A percentile compares a stretch with the other conserved stretches of the same genome.
phyloP scores from a whole-genome alignment of 2,329 filamentous ascomycete genomes.

The Amauroascus niger region DNA sequence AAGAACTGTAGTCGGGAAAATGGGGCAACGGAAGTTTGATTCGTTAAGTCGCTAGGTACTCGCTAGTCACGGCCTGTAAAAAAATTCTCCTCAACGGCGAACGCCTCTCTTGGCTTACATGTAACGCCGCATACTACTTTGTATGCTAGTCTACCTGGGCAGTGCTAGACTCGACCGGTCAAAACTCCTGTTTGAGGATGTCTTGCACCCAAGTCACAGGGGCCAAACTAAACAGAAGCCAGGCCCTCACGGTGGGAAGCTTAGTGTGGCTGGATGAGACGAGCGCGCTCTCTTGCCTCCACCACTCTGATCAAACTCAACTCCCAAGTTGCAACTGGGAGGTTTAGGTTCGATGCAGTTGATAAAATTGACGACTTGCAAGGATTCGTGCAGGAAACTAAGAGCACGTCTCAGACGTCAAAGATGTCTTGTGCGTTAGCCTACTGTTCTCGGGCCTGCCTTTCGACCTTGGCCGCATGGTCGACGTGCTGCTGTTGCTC shows the following conservation, averaged over 20 bases:
- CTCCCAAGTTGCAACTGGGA: neutral
- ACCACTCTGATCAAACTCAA: neutral
- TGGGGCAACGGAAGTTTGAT: neutral
- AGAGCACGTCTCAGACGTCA: conserved; percentile 7
- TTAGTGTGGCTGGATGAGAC: neutral
- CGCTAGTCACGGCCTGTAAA: neutral
- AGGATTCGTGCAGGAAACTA: conserved; percentile 11
- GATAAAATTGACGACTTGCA: conserved; percentile 5
- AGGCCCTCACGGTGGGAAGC: neutral
- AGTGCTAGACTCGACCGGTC: neutral
- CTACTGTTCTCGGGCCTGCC: neutral
- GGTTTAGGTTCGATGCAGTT: conserved; percentile 4
- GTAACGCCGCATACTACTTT: neutral
- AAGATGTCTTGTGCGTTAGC: neutral
- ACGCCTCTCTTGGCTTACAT: conserved; percentile 6
- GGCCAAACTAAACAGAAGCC: neutral
- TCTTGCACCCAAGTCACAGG: conserved; percentile 3
- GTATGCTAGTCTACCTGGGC: neutral
- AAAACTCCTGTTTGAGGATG: conserved; percentile 11
- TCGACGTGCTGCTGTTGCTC: neutral
- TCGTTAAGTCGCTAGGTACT: no score
- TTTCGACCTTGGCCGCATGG: neutral
- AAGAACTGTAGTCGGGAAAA: neutral
- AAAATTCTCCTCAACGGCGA: neutral
- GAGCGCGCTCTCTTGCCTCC: neutral